Evolutionary conservation across 768 basidiomycete genomes (phyloP).

Genomic region (Tricholoma bakamatsutake): DNA sequence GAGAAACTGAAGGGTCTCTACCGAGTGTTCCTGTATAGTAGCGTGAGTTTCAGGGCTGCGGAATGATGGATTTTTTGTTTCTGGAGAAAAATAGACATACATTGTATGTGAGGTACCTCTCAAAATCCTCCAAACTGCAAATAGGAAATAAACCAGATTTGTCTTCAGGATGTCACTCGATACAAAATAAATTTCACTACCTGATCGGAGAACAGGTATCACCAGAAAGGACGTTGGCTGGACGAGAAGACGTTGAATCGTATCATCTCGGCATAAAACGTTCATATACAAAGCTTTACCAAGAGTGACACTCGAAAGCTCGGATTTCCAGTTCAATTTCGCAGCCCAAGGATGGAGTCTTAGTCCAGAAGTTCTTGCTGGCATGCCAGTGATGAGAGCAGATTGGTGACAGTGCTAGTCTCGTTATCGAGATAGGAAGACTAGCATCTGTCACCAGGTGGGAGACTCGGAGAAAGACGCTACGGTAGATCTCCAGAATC

Average conservation of each 20-base stretch:
- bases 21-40: conserved; percentile 20
- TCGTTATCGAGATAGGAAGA: no score
- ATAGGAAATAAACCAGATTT: not conserved
- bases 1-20: conserved; percentile 30
- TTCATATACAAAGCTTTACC: conserved; percentile 8
- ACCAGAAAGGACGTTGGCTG: conserved; percentile 31
- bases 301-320: conserved; percentile 18
- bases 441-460: no score
- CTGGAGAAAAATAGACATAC: conserved; percentile 15
- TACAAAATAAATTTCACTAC: conserved; percentile 10
- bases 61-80: conserved; percentile 1
- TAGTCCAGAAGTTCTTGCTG: conserved; percentile 7
- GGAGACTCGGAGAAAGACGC: no score
- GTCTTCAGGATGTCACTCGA: not conserved
- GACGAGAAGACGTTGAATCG: not conserved
- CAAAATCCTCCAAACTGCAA: conserved; percentile 24
- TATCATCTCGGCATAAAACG: conserved; percentile 6
- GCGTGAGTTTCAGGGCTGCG: conserved; percentile 17
- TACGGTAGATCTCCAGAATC: no score
- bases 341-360: conserved; percentile 17
- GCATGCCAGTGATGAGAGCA: conserved; percentile 1
- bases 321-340: conserved; percentile 18
- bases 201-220: conserved; percentile 35
- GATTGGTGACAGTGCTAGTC: no score
- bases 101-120: conserved; percentile 21